Evolutionary conservation across 2,329 filamentous ascomycete genomes (phyloP), one percentile per base, ranked within the genome.

Genomic region (Aschersonia sp.): DNA sequence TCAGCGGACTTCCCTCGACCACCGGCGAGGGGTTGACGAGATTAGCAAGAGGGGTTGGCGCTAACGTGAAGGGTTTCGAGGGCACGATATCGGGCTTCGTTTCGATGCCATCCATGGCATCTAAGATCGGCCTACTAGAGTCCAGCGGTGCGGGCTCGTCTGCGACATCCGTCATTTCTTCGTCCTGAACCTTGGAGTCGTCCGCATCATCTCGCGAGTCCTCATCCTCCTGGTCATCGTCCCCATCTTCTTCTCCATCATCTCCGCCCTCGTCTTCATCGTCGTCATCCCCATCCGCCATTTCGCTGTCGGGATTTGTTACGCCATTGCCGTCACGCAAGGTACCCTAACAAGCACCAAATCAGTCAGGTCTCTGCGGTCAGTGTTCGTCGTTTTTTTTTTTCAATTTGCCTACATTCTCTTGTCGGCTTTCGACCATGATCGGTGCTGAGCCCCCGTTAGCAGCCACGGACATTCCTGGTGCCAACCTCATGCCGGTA

Each of bases 1-100:
- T 75, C 28, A 77, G 58, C 1, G 73, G 73, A 47, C 73, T 77
- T 3, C 73, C 73, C 52, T 74, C 73, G 3, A 65, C 54, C 51
- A 56, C 65, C 1, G 65, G 62, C 3, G 65, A 61, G 38, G 54
- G 51, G 44, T 56, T 51, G 2, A 57, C 52, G 30, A 61, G 52
- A 20, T 52, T 52, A 6, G 55, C 53, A 44, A 60, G 38, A 45
- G 64, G 51, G 20, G 20, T 1, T 38, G 66, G 59, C 40, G 61
- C 56, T 32, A 65, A 55, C n/a, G 50, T 58, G 48, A 61, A 50
- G 5, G 63, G 58, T 51, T 58, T 64, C 47, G 57, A 48, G 30
- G 59, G 58, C 20, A 50, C 50, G 5, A 42, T 10, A 10, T 43
- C 47, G n/a, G 51, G 48, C 45, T 57, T 45, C 5, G 55, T 51